Evolutionary conservation across 192 early-diverging fungal genomes (phyloP).

Genomic region (Polychytrium aggregatum): DNA sequence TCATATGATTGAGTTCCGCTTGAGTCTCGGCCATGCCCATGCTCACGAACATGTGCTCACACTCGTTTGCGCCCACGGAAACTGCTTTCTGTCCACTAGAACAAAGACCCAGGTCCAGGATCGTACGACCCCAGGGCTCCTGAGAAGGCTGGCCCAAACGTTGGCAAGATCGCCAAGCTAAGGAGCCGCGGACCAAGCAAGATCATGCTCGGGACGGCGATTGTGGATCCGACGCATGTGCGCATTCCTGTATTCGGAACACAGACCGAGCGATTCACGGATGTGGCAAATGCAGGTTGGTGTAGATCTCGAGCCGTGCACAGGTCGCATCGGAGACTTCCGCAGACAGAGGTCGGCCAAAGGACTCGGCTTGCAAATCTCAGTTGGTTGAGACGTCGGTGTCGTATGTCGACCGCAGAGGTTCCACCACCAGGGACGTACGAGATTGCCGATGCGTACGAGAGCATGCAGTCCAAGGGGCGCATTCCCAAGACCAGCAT

Average conservation of each 20-base stretch:
- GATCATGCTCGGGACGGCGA: constrained; percentile 11
- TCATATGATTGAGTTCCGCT: too few species aligned
- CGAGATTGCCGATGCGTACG: constrained; percentile 29
- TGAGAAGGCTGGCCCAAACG: too few species aligned
- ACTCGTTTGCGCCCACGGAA: too few species aligned
- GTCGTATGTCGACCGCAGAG: constrained; percentile 13
- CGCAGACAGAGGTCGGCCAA: too few species aligned
- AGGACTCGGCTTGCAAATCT: too few species aligned
- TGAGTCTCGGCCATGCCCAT: too few species aligned
- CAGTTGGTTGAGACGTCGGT: too few species aligned
- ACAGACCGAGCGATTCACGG: constrained; percentile 37
- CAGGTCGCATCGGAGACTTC: too few species aligned
- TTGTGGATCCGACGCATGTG: constrained; percentile 22
- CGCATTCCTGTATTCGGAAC: constrained; percentile 40
- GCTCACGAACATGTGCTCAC: too few species aligned
- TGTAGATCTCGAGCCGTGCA: too few species aligned
- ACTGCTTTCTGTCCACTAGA: constrained; percentile 10
- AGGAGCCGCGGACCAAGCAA: constrained; percentile 12
- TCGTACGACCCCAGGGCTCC: constrained; percentile 14
- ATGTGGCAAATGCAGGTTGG: constrained; percentile 1
- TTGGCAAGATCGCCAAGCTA: too few species aligned
- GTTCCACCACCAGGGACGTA: constrained; percentile 45
- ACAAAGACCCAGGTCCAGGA: constrained; percentile 26
- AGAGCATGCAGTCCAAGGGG: constrained; percentile 22
- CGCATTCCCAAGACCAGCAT: constrained; percentile 17